Conservation (phyloP, 1,139 yeast genomes). For the Hansenula sp. region DNA sequence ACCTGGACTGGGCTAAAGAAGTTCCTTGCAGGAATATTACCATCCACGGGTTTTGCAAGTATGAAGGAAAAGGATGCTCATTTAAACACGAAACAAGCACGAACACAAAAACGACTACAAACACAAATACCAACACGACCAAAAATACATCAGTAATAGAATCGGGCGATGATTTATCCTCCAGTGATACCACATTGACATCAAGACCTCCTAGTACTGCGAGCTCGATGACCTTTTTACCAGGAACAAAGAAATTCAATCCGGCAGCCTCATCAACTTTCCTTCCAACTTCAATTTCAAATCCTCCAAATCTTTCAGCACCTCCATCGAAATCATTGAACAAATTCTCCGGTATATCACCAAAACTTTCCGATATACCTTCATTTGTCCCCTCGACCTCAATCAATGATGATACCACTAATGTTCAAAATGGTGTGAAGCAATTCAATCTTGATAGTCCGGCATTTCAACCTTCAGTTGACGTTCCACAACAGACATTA, state of each 20-base stretch:
- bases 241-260: conserved; percentile 24
- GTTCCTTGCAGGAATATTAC: conserved; percentile 83
- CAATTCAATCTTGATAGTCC: conserved; percentile 33
- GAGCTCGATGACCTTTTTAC: conserved; percentile 11
- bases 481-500: conserved; percentile 2
- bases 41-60: conserved; percentile 87
- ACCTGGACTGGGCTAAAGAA: conserved; percentile 58
- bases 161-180: conserved; percentile 1
- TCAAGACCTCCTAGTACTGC: conserved; percentile 13
- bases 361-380: conserved; percentile 52
- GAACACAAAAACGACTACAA: conserved; percentile 13
- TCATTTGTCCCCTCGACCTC: conserved; percentile 45
- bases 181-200: neutral
- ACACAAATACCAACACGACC: conserved; percentile 8
- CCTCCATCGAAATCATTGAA: conserved; percentile 22
- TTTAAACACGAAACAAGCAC: conserved; percentile 57
- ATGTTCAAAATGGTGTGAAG: neutral
- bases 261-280: conserved; percentile 28
- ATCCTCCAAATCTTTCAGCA: conserved; percentile 6
- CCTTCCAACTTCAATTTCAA: conserved; percentile 20
- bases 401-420: neutral
- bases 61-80: conserved; percentile 85
- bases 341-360: conserved; percentile 47
- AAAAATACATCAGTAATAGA: conserved; percentile 6
- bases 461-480: conserved; percentile 27